Evolutionary conservation across 2,329 filamentous ascomycete genomes (phyloP).

Genomic region (Botryosphaeria agaves): DNA sequence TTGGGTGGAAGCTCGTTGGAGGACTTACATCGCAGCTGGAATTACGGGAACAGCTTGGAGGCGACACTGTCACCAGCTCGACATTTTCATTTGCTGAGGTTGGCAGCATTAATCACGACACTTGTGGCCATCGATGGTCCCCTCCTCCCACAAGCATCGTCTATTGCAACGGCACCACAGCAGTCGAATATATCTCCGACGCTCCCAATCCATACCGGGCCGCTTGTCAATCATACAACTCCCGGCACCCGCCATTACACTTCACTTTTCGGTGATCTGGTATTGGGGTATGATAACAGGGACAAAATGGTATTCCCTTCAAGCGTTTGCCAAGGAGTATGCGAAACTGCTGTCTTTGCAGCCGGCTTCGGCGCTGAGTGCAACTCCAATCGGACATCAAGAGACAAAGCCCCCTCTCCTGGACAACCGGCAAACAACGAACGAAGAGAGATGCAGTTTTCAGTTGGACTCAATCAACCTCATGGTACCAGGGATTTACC

Average conservation of each 20-base stretch:
- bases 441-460: neutral
- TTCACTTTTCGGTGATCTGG: neutral
- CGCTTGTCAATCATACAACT: neutral
- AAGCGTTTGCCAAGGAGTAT: neutral
- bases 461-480: neutral
- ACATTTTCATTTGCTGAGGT: neutral
- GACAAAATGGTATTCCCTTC: neutral
- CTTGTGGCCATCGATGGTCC: constrained; percentile 1
- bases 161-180: neutral
- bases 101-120: neutral
- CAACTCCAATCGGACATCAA: neutral
- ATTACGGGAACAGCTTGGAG: constrained; percentile 18
- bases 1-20: neutral
- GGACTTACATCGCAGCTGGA: constrained; percentile 5
- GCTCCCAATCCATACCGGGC: neutral
- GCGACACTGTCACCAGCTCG: neutral
- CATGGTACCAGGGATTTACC: neutral
- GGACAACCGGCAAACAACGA: neutral
- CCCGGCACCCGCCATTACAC: neutral
- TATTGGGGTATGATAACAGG: neutral
- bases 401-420: neutral
- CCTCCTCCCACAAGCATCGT: constrained; percentile 1
- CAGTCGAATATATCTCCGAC: neutral
- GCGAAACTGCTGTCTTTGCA: neutral
- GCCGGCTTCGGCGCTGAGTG: constrained; percentile 1